Evolutionary conservation across 768 basidiomycete species (phyloP), one percentile per base, ranked within the genome.

Genomic region (Dentipellis fragilis): DNA sequence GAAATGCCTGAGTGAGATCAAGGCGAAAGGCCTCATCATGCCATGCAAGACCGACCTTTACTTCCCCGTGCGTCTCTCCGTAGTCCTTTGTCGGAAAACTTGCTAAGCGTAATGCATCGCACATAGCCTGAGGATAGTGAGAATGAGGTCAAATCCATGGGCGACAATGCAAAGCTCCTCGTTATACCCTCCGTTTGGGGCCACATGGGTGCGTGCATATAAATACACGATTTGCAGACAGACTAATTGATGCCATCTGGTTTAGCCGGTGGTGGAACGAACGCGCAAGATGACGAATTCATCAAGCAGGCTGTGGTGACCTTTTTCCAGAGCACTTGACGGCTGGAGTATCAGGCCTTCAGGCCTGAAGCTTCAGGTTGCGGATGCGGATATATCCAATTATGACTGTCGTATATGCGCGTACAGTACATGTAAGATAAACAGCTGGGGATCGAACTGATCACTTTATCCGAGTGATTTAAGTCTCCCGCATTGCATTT

Each of bases 151-250:
- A 66, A 69, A 0, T 65, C 69, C 46, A 64, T 80, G 63, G 67
- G 59, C 52, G 73, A 75, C 54, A 68, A 62, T 5, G 72, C 77
- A 4, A 71, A 69, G 29, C 66, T 82, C 16, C 73, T 75, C 2
- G 67, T 82, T n/a, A 82, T 82, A 55, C 72, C 76, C 53, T 77
- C 79, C 1, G 69, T 76, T 37, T 81, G 77, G 79, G 81, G 82
- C 9, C 81, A 83, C 64, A 69, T 76, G 66, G 76, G 80, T 79
- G 58, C 50, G 75, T 57, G 56, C 56, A 35, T 45, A 51, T 16
- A 7, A 45, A 50, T 19, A 40, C 55, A 29, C 39, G 56, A 19
- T 6, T 54, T 48, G 50, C 59, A 57, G 16, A 56, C n/a, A 21
- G 39, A 17, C 49, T 17, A 51, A n/a, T 38, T 9, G 14, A 19